Base-by-base conservation (phyloP, 192 early-diverging fungal species). In the Dissophora globulifera region DNA sequence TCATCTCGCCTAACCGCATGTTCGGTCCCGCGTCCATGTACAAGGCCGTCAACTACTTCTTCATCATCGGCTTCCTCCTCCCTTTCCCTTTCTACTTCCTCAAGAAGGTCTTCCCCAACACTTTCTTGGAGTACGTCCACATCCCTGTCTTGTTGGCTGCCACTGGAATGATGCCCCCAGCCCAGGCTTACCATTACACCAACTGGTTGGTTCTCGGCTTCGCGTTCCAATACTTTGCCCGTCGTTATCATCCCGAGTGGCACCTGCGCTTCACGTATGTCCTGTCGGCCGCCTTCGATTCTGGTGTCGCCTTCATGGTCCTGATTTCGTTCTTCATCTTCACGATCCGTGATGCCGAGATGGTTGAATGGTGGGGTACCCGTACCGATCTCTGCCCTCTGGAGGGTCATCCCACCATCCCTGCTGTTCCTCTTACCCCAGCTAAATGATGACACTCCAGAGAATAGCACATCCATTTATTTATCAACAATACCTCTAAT, bases 251-350 rank as follows among this genome's bases (percentile, higher is more conserved):
- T 51, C 69, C 79, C 26, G 53, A 59, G 2, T 87, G 86, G 86
- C 88, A 87, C 82, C 49, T 62, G 41, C 84, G 84, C 50, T 92
- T 89, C 79, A 89, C 87, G 67, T 92, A 88, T 78, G 86, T 90
- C 17, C 54, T 88, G 17, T 87, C 85, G n/a, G 82, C 82, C 45
- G 75, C 82, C 6, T 69, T 81, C 22, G 82, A 84, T 43, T 81
- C 82, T 27, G 82, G 82, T 47, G 79, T 82, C 9, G 85, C 84
- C 4, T 66, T 66, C 50, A 56, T 66, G 52, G 53, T 74, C 12
- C 51, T 64, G 32, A 32, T 78, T 5, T 78, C 64, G 31, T 74
- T 75, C 32, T 71, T 80, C 35, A 43, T 79, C 33, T 69, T 83
- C 52, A 56, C 52, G 8, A 56, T 56, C 45, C 63, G 63, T 23